phyloP scores from a whole-genome alignment of 345 rosid genomes.

The Hypericum perforatum region DNA sequence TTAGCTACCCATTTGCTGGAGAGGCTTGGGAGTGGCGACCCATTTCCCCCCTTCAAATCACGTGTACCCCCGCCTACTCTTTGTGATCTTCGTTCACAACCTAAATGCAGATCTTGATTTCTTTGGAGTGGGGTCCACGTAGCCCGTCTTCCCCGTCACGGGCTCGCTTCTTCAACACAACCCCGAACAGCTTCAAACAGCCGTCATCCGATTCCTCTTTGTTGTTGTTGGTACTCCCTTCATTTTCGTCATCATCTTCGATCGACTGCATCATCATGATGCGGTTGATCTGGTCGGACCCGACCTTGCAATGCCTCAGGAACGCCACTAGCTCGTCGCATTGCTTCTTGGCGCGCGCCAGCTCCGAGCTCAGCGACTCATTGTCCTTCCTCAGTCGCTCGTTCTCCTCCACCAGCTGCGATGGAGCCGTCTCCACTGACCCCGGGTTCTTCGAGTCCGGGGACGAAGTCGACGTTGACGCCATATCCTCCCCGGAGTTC shows the following conservation, averaged over 20 bases:
- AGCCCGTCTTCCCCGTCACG: constrained; percentile 50
- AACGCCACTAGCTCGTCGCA: constrained; percentile 63
- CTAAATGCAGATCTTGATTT: constrained; percentile 52
- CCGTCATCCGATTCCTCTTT: constrained; percentile 25
- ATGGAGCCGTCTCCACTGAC: constrained; percentile 37
- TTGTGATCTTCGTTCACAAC: too few relatives aligned
- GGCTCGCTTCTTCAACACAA: constrained; percentile 64
- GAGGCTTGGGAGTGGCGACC: too few relatives aligned
- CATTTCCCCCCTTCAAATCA: too few relatives aligned
- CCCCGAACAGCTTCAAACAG: constrained; percentile 73
- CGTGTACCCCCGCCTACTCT: too few relatives aligned
- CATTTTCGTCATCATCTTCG: constrained; percentile 2
- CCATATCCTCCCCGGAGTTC: constrained; percentile 65
- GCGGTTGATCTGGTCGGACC: constrained; percentile 54
- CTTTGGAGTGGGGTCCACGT: constrained; percentile 41
- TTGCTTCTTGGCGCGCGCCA: constrained; percentile 67
- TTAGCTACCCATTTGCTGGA: too few relatives aligned
- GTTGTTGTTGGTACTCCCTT: constrained; percentile 4
- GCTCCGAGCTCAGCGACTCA: constrained; percentile 55
- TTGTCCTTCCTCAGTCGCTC: constrained; percentile 73
- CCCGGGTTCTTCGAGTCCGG: constrained; percentile 75
- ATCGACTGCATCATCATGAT: constrained; percentile 48
- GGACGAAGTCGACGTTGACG: constrained; percentile 72
- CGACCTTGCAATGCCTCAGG: constrained; percentile 54
- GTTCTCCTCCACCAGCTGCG: constrained; percentile 60